These are phyloP conservation scores for Oryza punctata DNA, from an alignment of 176 grass and related monocot genomes.

Conservation along the genomic window DNA sequence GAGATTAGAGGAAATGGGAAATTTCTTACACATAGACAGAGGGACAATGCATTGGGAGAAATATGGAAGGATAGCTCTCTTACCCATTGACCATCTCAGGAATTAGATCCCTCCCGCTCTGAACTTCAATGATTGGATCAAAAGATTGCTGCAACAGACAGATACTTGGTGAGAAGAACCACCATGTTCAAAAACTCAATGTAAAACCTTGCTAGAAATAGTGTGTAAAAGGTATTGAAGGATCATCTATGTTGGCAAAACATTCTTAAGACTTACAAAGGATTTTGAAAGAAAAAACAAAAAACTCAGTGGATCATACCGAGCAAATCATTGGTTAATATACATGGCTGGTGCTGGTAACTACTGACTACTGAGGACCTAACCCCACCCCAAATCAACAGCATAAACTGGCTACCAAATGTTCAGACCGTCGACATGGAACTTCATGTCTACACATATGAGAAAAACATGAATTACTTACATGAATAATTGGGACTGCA, in stretches of 20 bases:
- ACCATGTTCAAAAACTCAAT: not conserved
- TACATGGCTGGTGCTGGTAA: not conserved
- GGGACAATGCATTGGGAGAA: not conserved
- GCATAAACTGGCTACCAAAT: not conserved
- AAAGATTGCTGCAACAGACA: constrained; percentile 75
- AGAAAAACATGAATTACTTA: constrained; percentile 40
- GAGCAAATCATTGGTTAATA: not conserved
- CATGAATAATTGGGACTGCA: constrained; percentile 88
- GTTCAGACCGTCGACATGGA: not conserved
- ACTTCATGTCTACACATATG: constrained; percentile 3
- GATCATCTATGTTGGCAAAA: not conserved
- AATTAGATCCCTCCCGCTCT: constrained; percentile 70
- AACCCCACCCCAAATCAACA: not conserved
- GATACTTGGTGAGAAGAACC: constrained; percentile 22
- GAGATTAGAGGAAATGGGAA: constrained; percentile 31
- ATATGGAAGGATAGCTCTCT: constrained; percentile 14
- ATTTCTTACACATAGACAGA: not conserved
- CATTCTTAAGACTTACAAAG: constrained; percentile 1
- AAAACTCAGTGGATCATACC: not conserved
- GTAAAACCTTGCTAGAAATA: constrained; percentile 24
- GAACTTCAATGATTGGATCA: constrained; percentile 85
- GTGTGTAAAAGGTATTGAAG: not conserved
- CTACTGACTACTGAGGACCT: not conserved
- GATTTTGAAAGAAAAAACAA: not conserved
- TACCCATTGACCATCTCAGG: constrained; percentile 91